A percentile compares a stretch with the other conserved stretches of the same genome.
Evolutionary conservation across 768 basidiomycete species (phyloP).

Genomic region (Hericium alpestre): DNA sequence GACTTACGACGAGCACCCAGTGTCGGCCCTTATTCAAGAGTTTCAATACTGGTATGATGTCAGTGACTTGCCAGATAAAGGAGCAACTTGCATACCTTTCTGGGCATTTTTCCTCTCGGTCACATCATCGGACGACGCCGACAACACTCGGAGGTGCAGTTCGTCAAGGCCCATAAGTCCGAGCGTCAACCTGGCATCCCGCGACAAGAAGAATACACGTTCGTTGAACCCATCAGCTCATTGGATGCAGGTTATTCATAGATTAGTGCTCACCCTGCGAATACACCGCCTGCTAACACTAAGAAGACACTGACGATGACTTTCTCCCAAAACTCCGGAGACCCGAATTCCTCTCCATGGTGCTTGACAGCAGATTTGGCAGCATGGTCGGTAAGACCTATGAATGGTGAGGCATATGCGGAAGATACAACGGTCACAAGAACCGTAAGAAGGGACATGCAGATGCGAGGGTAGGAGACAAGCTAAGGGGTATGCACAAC

Average conservation of each 20-base stretch:
- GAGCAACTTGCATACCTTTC: slow-evolving; percentile 36
- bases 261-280: slow-evolving; percentile 62
- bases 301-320: slow-evolving; percentile 54
- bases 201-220: not conserved
- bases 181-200: slow-evolving; percentile 62
- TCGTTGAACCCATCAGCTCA: not conserved
- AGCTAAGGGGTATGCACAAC: not conserved
- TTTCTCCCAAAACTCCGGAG: slow-evolving; percentile 68
- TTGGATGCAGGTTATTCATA: not conserved
- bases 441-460: not conserved
- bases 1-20: slow-evolving; percentile 81
- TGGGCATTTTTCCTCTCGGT: slow-evolving; percentile 60
- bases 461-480: not conserved
- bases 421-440: not conserved
- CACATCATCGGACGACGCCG: slow-evolving; percentile 68
- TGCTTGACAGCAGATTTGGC: not conserved
- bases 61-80: not conserved
- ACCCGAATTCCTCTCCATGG: slow-evolving; percentile 27
- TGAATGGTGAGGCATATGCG: not conserved
- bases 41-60: slow-evolving; percentile 27
- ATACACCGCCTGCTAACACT: slow-evolving; percentile 81
- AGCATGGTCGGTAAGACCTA: not conserved
- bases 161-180: slow-evolving; percentile 93
- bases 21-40: slow-evolving; percentile 44
- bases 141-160: slow-evolving; percentile 77